These are phyloP conservation scores for Cytospora chrysosperma DNA, from an alignment of 2,329 filamentous ascomycete species.

Conservation along the genomic window DNA sequence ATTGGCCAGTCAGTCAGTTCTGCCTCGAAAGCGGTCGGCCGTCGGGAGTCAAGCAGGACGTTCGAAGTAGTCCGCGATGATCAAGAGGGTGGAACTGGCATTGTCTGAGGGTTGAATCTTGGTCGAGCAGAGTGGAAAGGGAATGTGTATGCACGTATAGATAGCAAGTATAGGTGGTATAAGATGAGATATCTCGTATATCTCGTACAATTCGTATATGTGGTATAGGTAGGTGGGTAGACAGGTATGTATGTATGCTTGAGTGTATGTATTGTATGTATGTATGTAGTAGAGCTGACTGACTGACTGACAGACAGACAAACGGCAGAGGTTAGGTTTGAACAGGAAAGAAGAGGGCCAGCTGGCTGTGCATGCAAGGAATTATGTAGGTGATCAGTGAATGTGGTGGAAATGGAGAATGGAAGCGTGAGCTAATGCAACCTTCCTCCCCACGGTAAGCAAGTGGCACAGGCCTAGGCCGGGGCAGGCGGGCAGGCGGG, in stretches of 20 bases:
- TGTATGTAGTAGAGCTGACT: too few species aligned
- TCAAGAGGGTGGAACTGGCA: constrained; percentile 13
- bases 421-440: constrained; percentile 16
- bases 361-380: constrained; percentile 16
- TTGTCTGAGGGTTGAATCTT: constrained; percentile 4
- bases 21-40: neutral
- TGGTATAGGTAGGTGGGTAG: too few species aligned
- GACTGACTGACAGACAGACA: neutral
- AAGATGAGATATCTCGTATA: neutral
- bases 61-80: neutral
- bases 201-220: too few species aligned
- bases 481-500: too few species aligned
- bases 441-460: neutral
- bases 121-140: neutral
- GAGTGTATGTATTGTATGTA: too few species aligned
- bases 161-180: too few species aligned
- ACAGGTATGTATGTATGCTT: too few species aligned
- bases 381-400: constrained; percentile 10
- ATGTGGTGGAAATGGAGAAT: constrained; percentile 5
- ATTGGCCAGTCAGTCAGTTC: neutral
- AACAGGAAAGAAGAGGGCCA: constrained; percentile 9
- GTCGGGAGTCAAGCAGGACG: neutral
- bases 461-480: constrained; percentile 1
- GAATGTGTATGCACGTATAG: neutral
- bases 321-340: too few species aligned